Evolutionary conservation across 805 yeast species (phyloP).

Genomic region (Barnettozyma vustinii): DNA sequence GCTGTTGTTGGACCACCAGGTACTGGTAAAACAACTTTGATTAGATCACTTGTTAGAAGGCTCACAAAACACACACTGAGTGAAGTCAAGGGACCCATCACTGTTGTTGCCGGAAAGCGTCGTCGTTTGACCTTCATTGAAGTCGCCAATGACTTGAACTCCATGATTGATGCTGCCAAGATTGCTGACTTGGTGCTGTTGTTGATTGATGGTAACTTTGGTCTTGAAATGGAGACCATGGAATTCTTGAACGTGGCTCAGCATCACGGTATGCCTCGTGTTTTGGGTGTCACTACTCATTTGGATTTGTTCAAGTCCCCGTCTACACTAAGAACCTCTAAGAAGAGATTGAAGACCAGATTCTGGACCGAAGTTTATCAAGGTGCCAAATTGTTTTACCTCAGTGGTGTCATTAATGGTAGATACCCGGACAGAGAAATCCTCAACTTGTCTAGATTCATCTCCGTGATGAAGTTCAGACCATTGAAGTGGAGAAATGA

Average conservation of each 20-base stretch:
- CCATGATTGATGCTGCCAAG: conserved; percentile 95
- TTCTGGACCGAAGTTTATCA: conserved; percentile 99
- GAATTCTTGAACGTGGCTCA: conserved; percentile 94
- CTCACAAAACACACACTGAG: conserved; percentile 79
- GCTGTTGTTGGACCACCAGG: conserved; percentile 99
- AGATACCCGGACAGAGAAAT: conserved; percentile 97
- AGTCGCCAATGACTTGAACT: conserved; percentile 85
- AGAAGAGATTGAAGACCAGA: conserved; percentile 85
- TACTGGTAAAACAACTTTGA: conserved; percentile 92
- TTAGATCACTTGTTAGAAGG: conserved; percentile 82
- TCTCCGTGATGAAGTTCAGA: conserved; percentile 95
- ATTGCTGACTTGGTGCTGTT: conserved; percentile 88
- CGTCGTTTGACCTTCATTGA: conserved; percentile 90
- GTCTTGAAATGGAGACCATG: conserved; percentile 99
- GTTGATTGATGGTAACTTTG: conserved; percentile 94
- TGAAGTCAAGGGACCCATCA: conserved; percentile 92
- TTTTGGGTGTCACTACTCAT: conserved; percentile 92
- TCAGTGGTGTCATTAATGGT: conserved; percentile 94
- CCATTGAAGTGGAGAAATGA: conserved; percentile 99
- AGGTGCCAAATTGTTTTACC: conserved; percentile 92
- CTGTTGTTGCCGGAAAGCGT: conserved; percentile 93
- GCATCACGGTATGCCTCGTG: conserved; percentile 98
- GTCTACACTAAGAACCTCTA: conserved; percentile 83
- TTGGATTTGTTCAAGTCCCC: conserved; percentile 89
- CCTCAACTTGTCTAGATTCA: conserved; percentile 83